phyloP scores from a whole-genome alignment of 2,329 filamentous ascomycete genomes.

The Ophiostoma sp. region DNA sequence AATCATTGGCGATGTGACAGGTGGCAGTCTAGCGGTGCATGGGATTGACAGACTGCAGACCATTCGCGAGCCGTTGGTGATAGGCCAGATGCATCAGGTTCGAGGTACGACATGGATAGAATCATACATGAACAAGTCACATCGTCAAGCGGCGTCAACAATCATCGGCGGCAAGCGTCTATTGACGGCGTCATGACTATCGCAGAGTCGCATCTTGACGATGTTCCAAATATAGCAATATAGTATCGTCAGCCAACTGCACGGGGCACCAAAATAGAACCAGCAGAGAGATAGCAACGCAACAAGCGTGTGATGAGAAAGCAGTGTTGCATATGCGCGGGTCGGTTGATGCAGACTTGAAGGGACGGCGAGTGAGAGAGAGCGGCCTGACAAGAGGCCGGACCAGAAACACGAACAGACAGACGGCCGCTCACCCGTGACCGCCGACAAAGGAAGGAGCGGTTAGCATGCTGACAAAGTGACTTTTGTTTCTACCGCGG shows the following conservation, averaged over 20 bases:
- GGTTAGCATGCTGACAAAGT: not conserved
- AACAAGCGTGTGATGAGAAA: no score
- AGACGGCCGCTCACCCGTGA: not conserved
- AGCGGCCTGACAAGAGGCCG: no score
- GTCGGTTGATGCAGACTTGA: not conserved
- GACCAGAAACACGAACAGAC: no score
- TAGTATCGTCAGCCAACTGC: not conserved
- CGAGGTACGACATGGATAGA: not conserved
- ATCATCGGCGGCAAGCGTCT: slow-evolving; percentile 5
- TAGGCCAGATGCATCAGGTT: not conserved
- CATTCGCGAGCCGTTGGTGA: not conserved
- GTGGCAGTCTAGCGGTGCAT: not conserved
- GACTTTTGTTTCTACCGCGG: not conserved
- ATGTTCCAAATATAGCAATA: slow-evolving; percentile 9
- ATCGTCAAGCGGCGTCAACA: not conserved
- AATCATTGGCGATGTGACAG: not conserved
- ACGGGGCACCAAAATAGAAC: no score
- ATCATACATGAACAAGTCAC: not conserved
- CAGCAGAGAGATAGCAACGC: no score
- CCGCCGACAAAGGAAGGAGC: slow-evolving; percentile 5
- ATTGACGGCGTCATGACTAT: not conserved
- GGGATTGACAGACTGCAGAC: not conserved
- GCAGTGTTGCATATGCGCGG: no score
- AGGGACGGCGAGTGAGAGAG: no score
- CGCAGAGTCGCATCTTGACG: not conserved